Conservation (phyloP, 208 protist species). For the Leptomonas pyrrhocoris region DNA sequence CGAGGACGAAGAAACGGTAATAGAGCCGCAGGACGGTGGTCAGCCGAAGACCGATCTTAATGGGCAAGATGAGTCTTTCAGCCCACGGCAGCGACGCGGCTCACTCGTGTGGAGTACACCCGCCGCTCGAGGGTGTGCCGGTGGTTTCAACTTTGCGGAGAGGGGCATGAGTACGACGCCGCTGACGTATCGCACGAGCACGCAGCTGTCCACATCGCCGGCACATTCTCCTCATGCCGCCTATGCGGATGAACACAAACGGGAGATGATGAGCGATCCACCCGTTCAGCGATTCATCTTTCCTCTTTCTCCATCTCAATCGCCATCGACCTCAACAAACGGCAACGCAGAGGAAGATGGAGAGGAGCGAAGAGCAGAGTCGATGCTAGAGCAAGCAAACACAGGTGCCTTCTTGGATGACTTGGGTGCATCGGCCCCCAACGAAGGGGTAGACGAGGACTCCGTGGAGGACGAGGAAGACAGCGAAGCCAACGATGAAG, state of each 20-base stretch:
- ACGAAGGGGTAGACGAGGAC: background rate
- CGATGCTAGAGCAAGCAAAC: no score
- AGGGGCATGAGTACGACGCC: slow-evolving; percentile 22
- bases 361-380: no score
- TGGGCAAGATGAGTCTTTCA: background rate
- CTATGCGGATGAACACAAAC: background rate
- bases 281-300: no score
- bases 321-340: no score
- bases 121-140: slow-evolving; percentile 10
- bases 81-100: slow-evolving; percentile 21
- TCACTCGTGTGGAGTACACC: slow-evolving; percentile 39
- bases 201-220: slow-evolving; percentile 20
- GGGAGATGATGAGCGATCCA: background rate
- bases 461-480: background rate
- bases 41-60: background rate
- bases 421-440: background rate
- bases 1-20: slow-evolving; percentile 48
- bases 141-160: slow-evolving; percentile 7
- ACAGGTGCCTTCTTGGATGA: background rate
- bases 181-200: slow-evolving; percentile 30
- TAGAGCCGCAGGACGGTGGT: background rate
- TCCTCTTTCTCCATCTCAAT: no score
- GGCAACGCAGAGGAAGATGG: no score
- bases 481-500: background rate
- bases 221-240: background rate